Percentiles rank a stretch among this genome's conserved stretches.
Evolutionary conservation across 202 grass and related monocot genomes (phyloP).

Genomic region (Eragrostis tef): DNA sequence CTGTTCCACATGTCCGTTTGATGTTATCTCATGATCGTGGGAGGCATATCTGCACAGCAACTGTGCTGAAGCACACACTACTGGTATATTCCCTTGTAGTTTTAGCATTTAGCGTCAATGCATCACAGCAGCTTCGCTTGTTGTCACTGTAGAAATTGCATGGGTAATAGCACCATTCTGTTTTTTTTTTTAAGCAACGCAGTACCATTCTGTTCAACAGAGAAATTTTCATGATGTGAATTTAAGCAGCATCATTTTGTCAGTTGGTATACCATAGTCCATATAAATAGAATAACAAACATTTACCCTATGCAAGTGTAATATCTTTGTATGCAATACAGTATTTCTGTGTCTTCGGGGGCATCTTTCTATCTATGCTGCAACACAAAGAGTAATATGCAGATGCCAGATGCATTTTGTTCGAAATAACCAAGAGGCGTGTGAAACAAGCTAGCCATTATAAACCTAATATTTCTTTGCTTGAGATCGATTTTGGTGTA

Average conservation of each 20-base stretch:
- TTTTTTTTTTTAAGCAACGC: no score
- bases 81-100: constrained; percentile 48
- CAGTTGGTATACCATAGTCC: background rate
- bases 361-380: constrained; percentile 12
- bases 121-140: constrained; percentile 5
- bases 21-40: constrained; percentile 51
- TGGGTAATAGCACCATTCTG: background rate
- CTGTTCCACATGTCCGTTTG: constrained; percentile 80
- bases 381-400: background rate
- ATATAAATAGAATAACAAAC: background rate
- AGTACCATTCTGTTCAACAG: constrained; percentile 7
- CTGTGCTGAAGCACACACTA: constrained; percentile 74
- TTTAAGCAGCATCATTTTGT: background rate
- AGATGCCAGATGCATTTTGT: constrained; percentile 20
- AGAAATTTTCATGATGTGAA: background rate
- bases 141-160: background rate
- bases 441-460: background rate
- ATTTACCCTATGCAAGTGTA: background rate
- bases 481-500: background rate
- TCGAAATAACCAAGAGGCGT: background rate
- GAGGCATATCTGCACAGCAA: constrained; percentile 54
- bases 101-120: background rate
- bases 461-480: background rate
- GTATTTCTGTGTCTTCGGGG: background rate
- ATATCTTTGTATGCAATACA: background rate